Evolutionary conservation across 495 filamentous ascomycete genomes (phyloP).

Genomic region (Xylaria cubensis): DNA sequence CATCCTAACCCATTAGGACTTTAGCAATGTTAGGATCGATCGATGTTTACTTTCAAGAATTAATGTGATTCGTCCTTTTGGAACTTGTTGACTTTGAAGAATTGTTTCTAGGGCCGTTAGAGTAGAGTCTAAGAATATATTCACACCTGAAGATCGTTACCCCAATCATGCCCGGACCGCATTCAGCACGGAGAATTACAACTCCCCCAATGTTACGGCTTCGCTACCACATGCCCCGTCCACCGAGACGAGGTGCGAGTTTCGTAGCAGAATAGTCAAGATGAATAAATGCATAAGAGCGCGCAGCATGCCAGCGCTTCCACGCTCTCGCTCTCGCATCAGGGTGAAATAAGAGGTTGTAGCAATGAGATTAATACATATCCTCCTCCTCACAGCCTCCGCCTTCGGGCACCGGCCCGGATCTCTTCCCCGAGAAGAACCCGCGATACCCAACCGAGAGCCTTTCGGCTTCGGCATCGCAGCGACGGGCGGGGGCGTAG

Average conservation of each 20-base stretch:
- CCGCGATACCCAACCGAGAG: constrained; percentile 20
- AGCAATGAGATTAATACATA: constrained; percentile 8
- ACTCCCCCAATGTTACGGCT: constrained; percentile 10
- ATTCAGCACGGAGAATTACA: constrained; percentile 21
- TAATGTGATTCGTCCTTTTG: background rate
- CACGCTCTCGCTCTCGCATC: background rate
- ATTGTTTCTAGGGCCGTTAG: background rate
- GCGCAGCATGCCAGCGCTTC: background rate
- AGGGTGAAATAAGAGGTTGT: background rate
- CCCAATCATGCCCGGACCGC: background rate
- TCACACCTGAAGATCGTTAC: constrained; percentile 7
- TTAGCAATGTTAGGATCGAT: background rate
- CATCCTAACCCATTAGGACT: background rate
- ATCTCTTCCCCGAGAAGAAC: background rate
- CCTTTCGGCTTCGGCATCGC: constrained; percentile 29
- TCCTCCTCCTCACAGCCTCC: constrained; percentile 4
- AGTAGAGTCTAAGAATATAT: background rate
- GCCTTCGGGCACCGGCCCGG: background rate
- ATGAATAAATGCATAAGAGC: background rate
- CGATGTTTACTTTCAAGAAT: background rate
- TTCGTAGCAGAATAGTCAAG: background rate
- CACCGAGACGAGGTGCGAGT: constrained; percentile 2
- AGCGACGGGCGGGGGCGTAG: constrained; percentile 24
- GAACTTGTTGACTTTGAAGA: background rate
- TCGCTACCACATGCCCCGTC: constrained; percentile 17